Evolutionary conservation across 495 filamentous ascomycete species (phyloP).

Genomic region (Friedmanniomyces endolithicus): DNA sequence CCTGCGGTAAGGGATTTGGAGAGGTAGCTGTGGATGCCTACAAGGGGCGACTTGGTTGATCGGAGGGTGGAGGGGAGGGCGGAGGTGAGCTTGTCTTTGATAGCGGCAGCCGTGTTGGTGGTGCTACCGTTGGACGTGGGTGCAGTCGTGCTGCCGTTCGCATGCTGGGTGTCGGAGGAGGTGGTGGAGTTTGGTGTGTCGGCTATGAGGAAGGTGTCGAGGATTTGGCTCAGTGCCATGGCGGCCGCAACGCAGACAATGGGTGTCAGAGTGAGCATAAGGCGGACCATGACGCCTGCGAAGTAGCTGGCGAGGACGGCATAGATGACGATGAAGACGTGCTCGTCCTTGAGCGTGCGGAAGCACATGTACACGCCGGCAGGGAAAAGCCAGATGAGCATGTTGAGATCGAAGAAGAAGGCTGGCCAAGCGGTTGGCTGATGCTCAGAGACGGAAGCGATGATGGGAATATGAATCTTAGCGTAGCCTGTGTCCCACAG

Average conservation of each 20-base stretch:
- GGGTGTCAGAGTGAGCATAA: slow-evolving; percentile 96
- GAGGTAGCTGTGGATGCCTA: slow-evolving; percentile 71
- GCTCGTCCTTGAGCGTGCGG: slow-evolving; percentile 83
- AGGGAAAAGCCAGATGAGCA: slow-evolving; percentile 98
- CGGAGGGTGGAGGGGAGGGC: slow-evolving; percentile 43
- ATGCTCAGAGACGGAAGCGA: slow-evolving; percentile 97
- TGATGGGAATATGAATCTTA: slow-evolving; percentile 99
- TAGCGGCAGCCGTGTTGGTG: slow-evolving; percentile 37
- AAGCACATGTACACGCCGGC: slow-evolving; percentile 98
- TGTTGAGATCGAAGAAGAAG: slow-evolving; percentile 97
- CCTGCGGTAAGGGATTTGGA: slow-evolving; percentile 67
- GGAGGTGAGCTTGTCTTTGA: slow-evolving; percentile 26
- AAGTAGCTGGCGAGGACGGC: slow-evolving; percentile 93
- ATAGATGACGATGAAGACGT: slow-evolving; percentile 97
- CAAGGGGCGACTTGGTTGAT: slow-evolving; percentile 55
- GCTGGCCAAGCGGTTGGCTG: slow-evolving; percentile 99
- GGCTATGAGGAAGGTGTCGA: slow-evolving; percentile 70
- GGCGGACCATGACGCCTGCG: slow-evolving; percentile 95
- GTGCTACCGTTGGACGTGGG: slow-evolving; percentile 30
- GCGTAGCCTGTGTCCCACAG: slow-evolving; percentile 98
- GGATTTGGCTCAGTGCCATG: slow-evolving; percentile 72
- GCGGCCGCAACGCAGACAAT: slow-evolving; percentile 93
- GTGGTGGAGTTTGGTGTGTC: slow-evolving; percentile 5
- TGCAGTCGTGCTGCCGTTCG: slow-evolving; percentile 31
- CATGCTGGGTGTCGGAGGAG: not conserved